Conservation (phyloP, 371 early-diverging fungal genomes). For the Apophysomyces elegans region DNA sequence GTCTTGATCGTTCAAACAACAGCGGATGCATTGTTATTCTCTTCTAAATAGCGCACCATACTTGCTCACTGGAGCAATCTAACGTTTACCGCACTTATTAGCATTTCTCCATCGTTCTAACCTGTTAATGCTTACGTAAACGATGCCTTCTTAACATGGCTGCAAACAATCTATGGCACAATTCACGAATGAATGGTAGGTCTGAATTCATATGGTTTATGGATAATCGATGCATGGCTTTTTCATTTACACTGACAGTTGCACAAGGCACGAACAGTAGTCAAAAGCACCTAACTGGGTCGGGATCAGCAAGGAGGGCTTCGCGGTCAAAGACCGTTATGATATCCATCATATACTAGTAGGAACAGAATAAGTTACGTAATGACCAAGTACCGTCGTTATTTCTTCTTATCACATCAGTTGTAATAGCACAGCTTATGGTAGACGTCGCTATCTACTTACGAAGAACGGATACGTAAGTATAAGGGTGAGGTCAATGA, state of each 20-base stretch:
- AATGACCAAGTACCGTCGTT: not conserved
- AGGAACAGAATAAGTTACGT: not conserved
- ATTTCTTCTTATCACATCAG: not conserved
- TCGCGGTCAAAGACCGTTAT: not conserved
- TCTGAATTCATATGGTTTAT: too few relatives aligned
- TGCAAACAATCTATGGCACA: not conserved
- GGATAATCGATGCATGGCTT: too few relatives aligned
- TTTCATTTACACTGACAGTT: too few relatives aligned
- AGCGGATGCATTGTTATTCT: not conserved
- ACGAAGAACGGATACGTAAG: too few relatives aligned
- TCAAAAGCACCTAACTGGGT: not conserved
- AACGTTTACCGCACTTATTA: constrained; percentile 4
- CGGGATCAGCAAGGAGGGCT: not conserved
- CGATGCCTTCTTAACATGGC: not conserved
- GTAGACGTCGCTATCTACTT: too few relatives aligned
- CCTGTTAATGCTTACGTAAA: not conserved
- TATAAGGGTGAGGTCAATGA: too few relatives aligned
- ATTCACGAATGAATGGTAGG: too few relatives aligned
- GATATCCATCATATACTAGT: not conserved
- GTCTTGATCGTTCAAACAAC: not conserved
- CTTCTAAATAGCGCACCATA: not conserved
- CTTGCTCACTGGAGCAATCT: not conserved
- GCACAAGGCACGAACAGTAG: too few relatives aligned
- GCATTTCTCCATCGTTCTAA: not conserved
- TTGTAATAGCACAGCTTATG: not conserved